Evolutionary conservation across 2,329 filamentous ascomycete species (phyloP), one percentile per base, ranked within the genome.

Genomic region (Pochonia chlamydosporia): DNA sequence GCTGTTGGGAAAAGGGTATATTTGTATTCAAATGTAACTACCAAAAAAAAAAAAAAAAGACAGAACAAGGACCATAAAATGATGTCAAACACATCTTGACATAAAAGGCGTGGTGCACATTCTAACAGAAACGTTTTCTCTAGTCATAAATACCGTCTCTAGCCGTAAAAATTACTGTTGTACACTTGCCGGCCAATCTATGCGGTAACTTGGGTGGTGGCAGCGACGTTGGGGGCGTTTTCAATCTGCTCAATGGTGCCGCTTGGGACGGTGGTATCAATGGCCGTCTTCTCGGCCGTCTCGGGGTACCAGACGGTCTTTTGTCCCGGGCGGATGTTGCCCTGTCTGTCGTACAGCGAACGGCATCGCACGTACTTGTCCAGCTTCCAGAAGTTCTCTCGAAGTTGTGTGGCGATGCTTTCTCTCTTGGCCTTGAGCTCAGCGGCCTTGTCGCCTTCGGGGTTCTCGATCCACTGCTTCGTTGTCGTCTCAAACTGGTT

Each of bases 341-440:
- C 49, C 26, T 41, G 43, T 2, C 84, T 72, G 61, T 88, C 84
- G 53, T 86, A 86, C 52, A 81, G 60, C 16, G 75, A 78, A 55
- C 75, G 69, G 20, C 82, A 81, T 28, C 85, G 70, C 16, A 87
- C 61, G 59, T 82, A 85, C 2, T 82, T 82, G 63, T 89, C 85
- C 47, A 88, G 62, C 51, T 76, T 71, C 85, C 85, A 89, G 65
- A 87, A 89, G 50, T 84, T 85, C 30, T 68, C 63, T 43, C 72
- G 65, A 50, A 88, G 56, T 44, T 73, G 58, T 46, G 72, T 68
- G 3, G 76, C 75, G 23, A 85, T 37, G 2, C 63, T 62, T 26
- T 71, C 64, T 50, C 82, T 68, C 57, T 74, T 60, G 3, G 20
- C 41, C 8, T 43, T 47, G 41, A 45, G 30, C 9, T 66, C 59